phyloP scores from a whole-genome alignment of 371 early-diverging fungal genomes.

The Mortierella sp. region DNA sequence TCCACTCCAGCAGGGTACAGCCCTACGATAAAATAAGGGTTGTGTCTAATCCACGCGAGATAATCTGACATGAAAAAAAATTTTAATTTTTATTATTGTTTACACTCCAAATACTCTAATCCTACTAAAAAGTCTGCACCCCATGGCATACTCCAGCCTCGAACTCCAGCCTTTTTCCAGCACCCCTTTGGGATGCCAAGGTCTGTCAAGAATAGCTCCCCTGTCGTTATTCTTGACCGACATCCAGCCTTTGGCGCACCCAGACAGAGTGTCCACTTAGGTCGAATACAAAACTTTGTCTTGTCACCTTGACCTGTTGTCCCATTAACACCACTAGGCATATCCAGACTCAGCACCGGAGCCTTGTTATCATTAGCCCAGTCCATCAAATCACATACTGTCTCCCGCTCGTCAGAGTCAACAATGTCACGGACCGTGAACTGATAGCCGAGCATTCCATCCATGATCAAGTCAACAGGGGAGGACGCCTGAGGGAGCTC shows the following conservation, averaged over 20 bases:
- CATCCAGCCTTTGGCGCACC: conserved; percentile 82
- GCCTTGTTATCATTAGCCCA: conserved; percentile 85
- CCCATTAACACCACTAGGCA: conserved; percentile 79
- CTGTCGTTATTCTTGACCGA: conserved; percentile 65
- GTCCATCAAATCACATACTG: conserved; percentile 70
- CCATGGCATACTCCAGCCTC: conserved; percentile 71
- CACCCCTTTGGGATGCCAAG: conserved; percentile 78
- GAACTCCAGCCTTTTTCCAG: conserved; percentile 73
- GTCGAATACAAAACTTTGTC: conserved; percentile 62
- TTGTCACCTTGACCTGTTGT: conserved; percentile 58
- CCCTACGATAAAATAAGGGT: background rate
- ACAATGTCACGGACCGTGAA: conserved; percentile 69
- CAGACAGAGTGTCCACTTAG: conserved; percentile 82
- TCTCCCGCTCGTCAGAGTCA: conserved; percentile 63
- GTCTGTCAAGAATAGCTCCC: conserved; percentile 83
- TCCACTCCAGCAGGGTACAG: background rate
- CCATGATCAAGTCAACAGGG: conserved; percentile 85
- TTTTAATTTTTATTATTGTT: conserved; percentile 4
- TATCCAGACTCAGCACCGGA: conserved; percentile 77
- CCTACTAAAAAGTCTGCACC: conserved; percentile 80
- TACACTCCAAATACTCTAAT: conserved; percentile 63
- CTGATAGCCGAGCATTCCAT: conserved; percentile 78
- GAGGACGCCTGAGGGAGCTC: conserved; percentile 67
- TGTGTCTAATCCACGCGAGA: background rate
- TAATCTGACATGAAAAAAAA: background rate